Evolutionary conservation across 345 rosid species (phyloP).

Genomic region (Garcia nutans): DNA sequence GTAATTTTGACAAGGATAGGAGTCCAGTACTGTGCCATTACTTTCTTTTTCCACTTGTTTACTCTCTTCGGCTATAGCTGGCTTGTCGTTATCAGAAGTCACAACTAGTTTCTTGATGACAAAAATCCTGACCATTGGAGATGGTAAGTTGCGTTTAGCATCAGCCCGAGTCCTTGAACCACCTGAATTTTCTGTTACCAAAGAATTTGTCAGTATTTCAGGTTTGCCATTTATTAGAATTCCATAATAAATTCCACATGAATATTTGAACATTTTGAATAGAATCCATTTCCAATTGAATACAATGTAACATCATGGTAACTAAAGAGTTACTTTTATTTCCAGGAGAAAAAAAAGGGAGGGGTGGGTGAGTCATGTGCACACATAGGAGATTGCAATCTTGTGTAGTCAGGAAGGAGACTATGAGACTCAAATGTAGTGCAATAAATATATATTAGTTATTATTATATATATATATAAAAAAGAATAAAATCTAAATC

Average conservation of each 20-base stretch:
- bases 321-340: background rate
- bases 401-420: background rate
- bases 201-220: background rate
- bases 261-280: background rate
- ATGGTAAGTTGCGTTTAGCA: slow-evolving; percentile 27
- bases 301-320: background rate
- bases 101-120: slow-evolving; percentile 50
- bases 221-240: background rate
- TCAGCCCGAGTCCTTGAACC: slow-evolving; percentile 23
- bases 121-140: slow-evolving; percentile 42
- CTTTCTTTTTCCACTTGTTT: slow-evolving; percentile 29
- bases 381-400: background rate
- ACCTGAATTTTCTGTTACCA: slow-evolving; percentile 26
- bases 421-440: background rate
- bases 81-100: slow-evolving; percentile 16
- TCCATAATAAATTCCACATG: background rate
- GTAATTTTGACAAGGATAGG: slow-evolving; percentile 59
- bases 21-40: slow-evolving; percentile 32
- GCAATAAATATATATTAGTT: too few relatives aligned
- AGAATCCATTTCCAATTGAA: background rate
- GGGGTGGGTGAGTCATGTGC: too few relatives aligned
- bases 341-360: background rate
- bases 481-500: too few relatives aligned
- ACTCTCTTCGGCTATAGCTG: slow-evolving; percentile 31
- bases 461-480: too few relatives aligned